Conservation (phyloP, 2,329 filamentous ascomycete genomes). For the Chaetomiaceae sp. region DNA sequence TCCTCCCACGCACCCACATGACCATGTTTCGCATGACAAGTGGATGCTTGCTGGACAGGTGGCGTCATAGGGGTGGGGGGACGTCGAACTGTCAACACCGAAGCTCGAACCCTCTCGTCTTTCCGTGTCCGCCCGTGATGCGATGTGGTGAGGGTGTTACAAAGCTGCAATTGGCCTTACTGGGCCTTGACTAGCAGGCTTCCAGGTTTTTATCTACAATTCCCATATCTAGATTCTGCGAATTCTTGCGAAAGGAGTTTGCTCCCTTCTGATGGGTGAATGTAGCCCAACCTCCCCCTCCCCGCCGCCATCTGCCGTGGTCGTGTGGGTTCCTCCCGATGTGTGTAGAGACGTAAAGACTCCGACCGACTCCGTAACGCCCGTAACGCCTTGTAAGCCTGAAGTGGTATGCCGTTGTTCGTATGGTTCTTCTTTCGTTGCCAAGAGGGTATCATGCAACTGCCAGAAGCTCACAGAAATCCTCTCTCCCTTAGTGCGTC, state of each 20-base stretch:
- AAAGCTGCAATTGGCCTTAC: constrained; percentile 10
- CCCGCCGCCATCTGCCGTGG: constrained; percentile 9
- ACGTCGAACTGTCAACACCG: constrained; percentile 2
- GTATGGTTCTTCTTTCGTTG: constrained; percentile 8
- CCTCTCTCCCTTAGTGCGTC: constrained; percentile 37
- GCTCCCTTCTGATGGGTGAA: constrained; percentile 30
- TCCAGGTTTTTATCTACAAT: constrained; percentile 27
- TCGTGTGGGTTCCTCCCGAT: background rate
- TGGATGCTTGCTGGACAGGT: constrained; percentile 1
- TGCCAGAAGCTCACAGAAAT: constrained; percentile 32
- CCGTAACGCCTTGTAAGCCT: constrained; percentile 2
- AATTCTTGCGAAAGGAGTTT: constrained; percentile 28
- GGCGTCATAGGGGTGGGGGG: constrained; percentile 1
- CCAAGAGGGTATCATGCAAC: constrained; percentile 12
- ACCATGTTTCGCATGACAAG: constrained; percentile 1
- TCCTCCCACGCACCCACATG: constrained; percentile 11
- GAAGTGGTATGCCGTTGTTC: background rate
- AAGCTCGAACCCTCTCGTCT: constrained; percentile 3
- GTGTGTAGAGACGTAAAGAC: background rate
- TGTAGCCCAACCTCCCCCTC: constrained; percentile 23
- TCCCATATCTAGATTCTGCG: constrained; percentile 26
- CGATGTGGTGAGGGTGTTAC: constrained; percentile 3
- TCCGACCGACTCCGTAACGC: constrained; percentile 3
- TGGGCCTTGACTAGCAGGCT: constrained; percentile 13
- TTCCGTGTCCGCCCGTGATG: background rate